Evolutionary conservation across 768 basidiomycete genomes (phyloP).

Genomic region (Amanita polypyramis): DNA sequence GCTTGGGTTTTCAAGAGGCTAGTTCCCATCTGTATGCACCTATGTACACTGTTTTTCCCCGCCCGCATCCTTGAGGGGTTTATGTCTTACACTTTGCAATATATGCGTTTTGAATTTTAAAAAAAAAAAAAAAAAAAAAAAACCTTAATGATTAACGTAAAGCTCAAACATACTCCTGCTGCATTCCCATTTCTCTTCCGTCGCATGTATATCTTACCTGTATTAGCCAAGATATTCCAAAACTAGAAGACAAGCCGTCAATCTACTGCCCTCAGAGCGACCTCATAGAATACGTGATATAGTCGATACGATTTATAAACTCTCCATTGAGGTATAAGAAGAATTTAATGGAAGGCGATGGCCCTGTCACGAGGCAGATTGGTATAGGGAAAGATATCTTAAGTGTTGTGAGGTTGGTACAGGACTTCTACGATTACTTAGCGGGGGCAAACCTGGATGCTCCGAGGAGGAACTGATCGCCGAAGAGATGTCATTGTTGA

Average conservation of each 20-base stretch:
- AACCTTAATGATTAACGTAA: neutral
- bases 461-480: conserved; percentile 19
- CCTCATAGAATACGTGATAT: conserved; percentile 23
- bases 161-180: conserved; percentile 10
- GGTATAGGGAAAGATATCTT: conserved; percentile 34
- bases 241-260: conserved; percentile 23
- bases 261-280: conserved; percentile 20
- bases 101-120: too few species aligned
- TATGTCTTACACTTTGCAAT: too few species aligned
- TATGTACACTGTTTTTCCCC: too few species aligned
- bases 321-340: conserved; percentile 25
- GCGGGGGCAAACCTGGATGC: conserved; percentile 31
- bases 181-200: conserved; percentile 10
- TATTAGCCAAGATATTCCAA: conserved; percentile 15
- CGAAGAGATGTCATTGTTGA: too few species aligned
- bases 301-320: conserved; percentile 23
- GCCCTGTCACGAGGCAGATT: conserved; percentile 20
- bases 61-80: too few species aligned
- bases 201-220: conserved; percentile 12
- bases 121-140: too few species aligned
- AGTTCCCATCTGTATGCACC: too few species aligned
- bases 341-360: conserved; percentile 23
- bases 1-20: too few species aligned
- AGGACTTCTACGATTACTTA: conserved; percentile 9
- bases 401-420: conserved; percentile 22